Conservation (phyloP, 2,329 filamentous ascomycete genomes). For the Aspergillus proliferans region DNA sequence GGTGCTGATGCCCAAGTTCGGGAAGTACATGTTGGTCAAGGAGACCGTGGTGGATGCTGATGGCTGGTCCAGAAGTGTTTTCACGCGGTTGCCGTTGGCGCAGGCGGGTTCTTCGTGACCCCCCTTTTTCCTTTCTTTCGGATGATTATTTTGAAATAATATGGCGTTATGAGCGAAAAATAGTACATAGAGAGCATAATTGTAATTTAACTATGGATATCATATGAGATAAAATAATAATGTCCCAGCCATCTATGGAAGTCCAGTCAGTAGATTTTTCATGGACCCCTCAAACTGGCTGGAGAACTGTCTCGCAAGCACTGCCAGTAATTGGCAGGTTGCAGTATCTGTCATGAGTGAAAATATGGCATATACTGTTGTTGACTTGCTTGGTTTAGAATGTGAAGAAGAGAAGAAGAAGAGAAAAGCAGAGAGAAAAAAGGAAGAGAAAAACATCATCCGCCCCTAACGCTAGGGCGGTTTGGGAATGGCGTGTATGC, state of each 20-base stretch:
- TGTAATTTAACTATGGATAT: neutral
- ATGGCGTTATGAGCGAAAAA: neutral
- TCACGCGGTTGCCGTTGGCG: constrained; percentile 39
- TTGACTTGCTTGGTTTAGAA: constrained; percentile 24
- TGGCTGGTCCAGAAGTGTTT: constrained; percentile 57
- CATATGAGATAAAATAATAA: neutral
- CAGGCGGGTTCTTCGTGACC: neutral
- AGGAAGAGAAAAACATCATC: constrained; percentile 14
- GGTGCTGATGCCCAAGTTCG: constrained; percentile 39
- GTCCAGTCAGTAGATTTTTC: constrained; percentile 34
- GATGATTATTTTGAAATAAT: neutral
- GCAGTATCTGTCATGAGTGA: constrained; percentile 15
- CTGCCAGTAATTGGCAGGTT: constrained; percentile 18
- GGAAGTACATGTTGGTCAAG: constrained; percentile 49
- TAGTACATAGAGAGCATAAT: neutral
- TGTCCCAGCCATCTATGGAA: constrained; percentile 44
- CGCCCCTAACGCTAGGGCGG: constrained; percentile 11
- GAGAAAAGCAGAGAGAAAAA: constrained; percentile 4
- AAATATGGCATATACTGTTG: constrained; percentile 21
- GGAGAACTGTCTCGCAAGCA: constrained; percentile 37
- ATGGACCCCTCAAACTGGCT: constrained; percentile 44
- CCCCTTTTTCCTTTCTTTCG: neutral
- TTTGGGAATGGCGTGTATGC: constrained; percentile 1
- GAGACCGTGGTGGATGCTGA: constrained; percentile 53
- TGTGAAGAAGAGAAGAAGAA: constrained; percentile 11